Evolutionary conservation across 768 basidiomycete genomes (phyloP).

Genomic region (Macrolepiota dolichaula): DNA sequence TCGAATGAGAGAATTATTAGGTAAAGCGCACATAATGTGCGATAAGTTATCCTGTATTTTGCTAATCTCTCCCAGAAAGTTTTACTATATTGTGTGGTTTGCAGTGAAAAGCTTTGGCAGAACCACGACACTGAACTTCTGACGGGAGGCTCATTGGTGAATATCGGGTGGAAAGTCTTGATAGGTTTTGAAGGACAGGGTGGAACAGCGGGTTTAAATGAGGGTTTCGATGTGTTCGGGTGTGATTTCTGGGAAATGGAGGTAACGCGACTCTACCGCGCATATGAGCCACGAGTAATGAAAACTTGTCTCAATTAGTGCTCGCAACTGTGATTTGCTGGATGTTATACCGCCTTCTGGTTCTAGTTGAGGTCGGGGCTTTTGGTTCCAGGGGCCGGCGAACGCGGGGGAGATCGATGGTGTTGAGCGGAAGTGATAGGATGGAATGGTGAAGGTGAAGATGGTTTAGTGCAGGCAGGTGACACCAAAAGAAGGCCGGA

Average conservation of each 20-base stretch:
- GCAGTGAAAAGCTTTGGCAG: too few species aligned
- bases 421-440: background rate
- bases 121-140: background rate
- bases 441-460: background rate
- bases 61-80: background rate
- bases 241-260: slow-evolving; percentile 7
- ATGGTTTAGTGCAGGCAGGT: background rate
- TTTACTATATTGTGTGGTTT: too few species aligned
- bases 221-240: slow-evolving; percentile 15
- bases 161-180: slow-evolving; percentile 13
- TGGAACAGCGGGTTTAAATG: slow-evolving; percentile 23
- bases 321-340: background rate
- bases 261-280: background rate
- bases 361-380: slow-evolving; percentile 1
- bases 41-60: background rate
- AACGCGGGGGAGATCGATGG: slow-evolving; percentile 5
- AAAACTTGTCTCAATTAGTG: background rate
- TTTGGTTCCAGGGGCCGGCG: background rate
- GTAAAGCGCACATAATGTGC: slow-evolving; percentile 28
- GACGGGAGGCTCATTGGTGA: slow-evolving; percentile 12
- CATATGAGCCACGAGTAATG: background rate
- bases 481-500: background rate
- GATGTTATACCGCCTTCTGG: background rate
- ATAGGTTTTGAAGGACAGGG: slow-evolving; percentile 14
- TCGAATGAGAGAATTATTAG: slow-evolving; percentile 86